phyloP scores from a whole-genome alignment of 2,329 filamentous ascomycete genomes.

The Sporothrix brasiliensis region DNA sequence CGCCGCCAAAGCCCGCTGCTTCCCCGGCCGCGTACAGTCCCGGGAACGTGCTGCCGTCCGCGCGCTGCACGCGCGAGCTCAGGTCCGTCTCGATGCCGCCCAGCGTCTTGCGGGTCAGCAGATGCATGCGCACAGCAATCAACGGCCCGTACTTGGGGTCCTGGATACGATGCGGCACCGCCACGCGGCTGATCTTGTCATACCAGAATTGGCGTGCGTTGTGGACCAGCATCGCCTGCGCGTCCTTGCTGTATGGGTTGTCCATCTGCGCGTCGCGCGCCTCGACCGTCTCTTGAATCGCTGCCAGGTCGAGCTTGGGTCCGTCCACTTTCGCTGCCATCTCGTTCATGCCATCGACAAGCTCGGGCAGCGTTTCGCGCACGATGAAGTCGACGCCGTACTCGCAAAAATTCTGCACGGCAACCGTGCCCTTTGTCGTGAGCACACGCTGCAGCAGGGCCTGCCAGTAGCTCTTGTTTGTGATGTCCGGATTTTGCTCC shows the following conservation, averaged over 20 bases:
- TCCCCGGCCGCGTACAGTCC: constrained; percentile 64
- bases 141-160: constrained; percentile 60
- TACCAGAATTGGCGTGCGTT: constrained; percentile 61
- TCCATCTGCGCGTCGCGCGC: constrained; percentile 59
- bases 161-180: constrained; percentile 56
- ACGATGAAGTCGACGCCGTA: constrained; percentile 63
- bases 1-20: constrained; percentile 63
- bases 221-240: constrained; percentile 63
- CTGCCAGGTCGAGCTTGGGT: constrained; percentile 51
- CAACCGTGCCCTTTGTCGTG: constrained; percentile 54
- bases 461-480: constrained; percentile 59
- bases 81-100: constrained; percentile 64
- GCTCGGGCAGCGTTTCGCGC: constrained; percentile 56
- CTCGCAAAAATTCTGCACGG: constrained; percentile 62
- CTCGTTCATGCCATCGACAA: constrained; percentile 63
- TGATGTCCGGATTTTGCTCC: constrained; percentile 65
- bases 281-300: constrained; percentile 54
- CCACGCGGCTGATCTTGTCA: constrained; percentile 55
- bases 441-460: constrained; percentile 55
- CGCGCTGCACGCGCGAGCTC: constrained; percentile 57
- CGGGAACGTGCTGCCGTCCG: constrained; percentile 53
- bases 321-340: constrained; percentile 53
- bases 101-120: constrained; percentile 64
- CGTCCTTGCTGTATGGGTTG: constrained; percentile 62
- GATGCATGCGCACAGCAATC: constrained; percentile 63